These are phyloP conservation scores for Malassezia sympodialis DNA, from an alignment of 1,284 basidiomycete genomes.

Conservation along the genomic window DNA sequence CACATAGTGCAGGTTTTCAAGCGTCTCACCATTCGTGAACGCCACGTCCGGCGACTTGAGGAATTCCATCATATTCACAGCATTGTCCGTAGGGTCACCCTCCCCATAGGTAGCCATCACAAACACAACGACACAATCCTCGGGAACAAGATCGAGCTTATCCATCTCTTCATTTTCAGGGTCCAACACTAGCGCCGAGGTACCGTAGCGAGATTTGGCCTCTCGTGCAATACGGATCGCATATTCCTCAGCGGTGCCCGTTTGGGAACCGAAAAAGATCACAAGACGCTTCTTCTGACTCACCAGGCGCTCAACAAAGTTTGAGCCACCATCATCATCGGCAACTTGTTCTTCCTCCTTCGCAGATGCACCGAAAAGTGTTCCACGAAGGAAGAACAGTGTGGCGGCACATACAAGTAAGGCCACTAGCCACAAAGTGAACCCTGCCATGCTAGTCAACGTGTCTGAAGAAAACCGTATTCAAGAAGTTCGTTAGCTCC, in stretches of 20 bases:
- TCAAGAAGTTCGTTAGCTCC: neutral
- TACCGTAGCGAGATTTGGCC: constrained; percentile 46
- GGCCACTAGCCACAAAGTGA: constrained; percentile 1
- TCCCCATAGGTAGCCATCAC: constrained; percentile 98
- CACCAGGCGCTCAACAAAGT: constrained; percentile 13
- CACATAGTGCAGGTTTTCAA: constrained; percentile 85
- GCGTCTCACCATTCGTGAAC: constrained; percentile 67
- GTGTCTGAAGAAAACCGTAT: neutral
- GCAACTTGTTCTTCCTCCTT: neutral
- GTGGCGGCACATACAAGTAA: constrained; percentile 2
- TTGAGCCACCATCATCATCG: neutral
- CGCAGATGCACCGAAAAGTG: neutral
- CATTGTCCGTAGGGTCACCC: constrained; percentile 96
- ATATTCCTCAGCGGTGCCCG: constrained; percentile 47
- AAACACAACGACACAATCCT: constrained; percentile 76
- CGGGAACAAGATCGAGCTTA: constrained; percentile 79
- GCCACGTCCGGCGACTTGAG: constrained; percentile 73
- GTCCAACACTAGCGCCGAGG: constrained; percentile 43
- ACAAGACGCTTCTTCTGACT: constrained; percentile 43
- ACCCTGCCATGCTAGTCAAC: constrained; percentile 9
- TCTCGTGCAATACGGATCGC: constrained; percentile 46
- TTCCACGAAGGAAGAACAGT: constrained; percentile 5
- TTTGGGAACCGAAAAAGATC: constrained; percentile 47
- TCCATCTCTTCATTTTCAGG: constrained; percentile 71
- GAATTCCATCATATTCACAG: constrained; percentile 87